These are phyloP conservation scores for Kodamaea suecica DNA, from an alignment of 1,139 yeast genomes.

Conservation along the genomic window DNA sequence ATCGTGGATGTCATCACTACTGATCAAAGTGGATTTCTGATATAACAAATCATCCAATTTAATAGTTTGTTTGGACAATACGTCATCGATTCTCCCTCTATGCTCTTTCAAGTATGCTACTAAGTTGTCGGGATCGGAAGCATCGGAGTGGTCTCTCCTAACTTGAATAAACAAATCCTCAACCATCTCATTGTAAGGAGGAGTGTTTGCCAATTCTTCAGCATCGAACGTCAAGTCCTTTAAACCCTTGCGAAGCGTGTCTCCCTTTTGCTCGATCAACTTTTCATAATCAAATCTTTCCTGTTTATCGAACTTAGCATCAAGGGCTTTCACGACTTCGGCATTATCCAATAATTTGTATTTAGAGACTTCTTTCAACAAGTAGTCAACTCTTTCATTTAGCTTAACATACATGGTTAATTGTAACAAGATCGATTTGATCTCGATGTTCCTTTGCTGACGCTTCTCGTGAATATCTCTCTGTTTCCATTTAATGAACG, in stretches of 20 bases:
- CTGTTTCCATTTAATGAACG: slow-evolving; percentile 95
- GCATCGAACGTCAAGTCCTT: slow-evolving; percentile 37
- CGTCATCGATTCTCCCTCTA: slow-evolving; percentile 63
- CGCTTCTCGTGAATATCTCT: slow-evolving; percentile 95
- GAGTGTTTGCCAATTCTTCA: slow-evolving; percentile 63
- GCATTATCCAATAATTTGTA: slow-evolving; percentile 40
- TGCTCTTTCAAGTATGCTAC: slow-evolving; percentile 53
- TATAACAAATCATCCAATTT: slow-evolving; percentile 63
- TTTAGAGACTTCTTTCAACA: slow-evolving; percentile 44
- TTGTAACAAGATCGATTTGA: slow-evolving; percentile 72
- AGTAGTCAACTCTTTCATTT: slow-evolving; percentile 65
- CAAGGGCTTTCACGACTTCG: slow-evolving; percentile 42
- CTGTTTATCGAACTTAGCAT: slow-evolving; percentile 50
- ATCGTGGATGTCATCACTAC: slow-evolving; percentile 90
- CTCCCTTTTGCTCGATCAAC: slow-evolving; percentile 36
- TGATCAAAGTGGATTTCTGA: slow-evolving; percentile 72
- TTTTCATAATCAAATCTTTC: slow-evolving; percentile 50
- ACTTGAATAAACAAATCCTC: slow-evolving; percentile 80
- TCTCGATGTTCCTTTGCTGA: slow-evolving; percentile 70
- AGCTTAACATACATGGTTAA: slow-evolving; percentile 71
- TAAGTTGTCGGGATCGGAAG: slow-evolving; percentile 40
- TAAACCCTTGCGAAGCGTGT: slow-evolving; percentile 41
- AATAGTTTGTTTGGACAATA: slow-evolving; percentile 55
- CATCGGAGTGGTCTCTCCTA: slow-evolving; percentile 56
- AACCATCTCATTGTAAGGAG: slow-evolving; percentile 88